Evolutionary conservation across 345 rosid species (phyloP).

Genomic region (Dovyalis caffra): DNA sequence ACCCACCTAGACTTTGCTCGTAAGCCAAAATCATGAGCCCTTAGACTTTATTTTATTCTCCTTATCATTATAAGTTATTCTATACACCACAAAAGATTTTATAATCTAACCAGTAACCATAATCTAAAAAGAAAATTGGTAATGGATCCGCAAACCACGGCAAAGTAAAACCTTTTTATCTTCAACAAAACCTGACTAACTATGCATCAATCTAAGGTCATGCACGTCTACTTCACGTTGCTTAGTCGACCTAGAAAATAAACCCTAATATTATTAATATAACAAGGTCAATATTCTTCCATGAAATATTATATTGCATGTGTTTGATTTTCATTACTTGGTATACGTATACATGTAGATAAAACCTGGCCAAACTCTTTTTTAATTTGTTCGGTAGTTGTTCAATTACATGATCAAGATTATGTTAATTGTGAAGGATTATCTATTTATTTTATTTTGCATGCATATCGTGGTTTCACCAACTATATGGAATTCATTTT

Average conservation of each 20-base stretch:
- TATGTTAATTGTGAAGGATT: neutral
- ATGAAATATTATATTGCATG: neutral
- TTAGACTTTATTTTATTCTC: conserved; percentile 23
- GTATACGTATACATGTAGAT: neutral
- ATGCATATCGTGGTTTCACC: conserved; percentile 33
- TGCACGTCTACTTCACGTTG: conserved; percentile 65
- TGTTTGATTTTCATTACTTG: neutral
- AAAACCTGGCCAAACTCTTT: neutral
- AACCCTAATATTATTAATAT: conserved; percentile 6
- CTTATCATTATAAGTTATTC: neutral
- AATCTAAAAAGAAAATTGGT: neutral
- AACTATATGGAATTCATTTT: conserved; percentile 18
- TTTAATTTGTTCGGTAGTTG: neutral
- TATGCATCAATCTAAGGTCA: conserved; percentile 34
- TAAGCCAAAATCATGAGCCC: conserved; percentile 63
- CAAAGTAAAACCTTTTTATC: neutral
- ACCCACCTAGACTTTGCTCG: conserved; percentile 58
- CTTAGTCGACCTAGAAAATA: conserved; percentile 19
- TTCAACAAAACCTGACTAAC: neutral
- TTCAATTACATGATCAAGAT: too few relatives aligned
- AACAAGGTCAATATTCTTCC: conserved; percentile 23
- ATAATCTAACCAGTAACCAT: conserved; percentile 3
- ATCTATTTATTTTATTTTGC: conserved; percentile 19
- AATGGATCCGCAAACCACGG: conserved; percentile 46
- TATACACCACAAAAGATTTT: conserved; percentile 1